Conservation (phyloP, 306 rosid species). For the Begonia fuchsioides region DNA sequence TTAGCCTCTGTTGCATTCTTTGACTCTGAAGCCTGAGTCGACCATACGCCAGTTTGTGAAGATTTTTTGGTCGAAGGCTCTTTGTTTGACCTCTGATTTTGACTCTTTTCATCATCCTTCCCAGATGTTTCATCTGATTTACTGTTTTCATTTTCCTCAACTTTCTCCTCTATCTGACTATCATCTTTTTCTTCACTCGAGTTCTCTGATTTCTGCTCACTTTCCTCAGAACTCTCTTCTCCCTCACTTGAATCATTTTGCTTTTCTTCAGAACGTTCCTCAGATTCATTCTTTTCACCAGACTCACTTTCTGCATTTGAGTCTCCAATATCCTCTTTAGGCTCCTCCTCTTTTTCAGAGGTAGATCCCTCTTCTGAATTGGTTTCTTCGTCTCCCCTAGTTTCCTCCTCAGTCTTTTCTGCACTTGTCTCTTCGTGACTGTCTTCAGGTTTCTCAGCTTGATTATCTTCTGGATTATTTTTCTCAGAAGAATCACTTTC, state of each 20-base stretch:
- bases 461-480: too few species aligned
- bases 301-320: conserved; percentile 28
- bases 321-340: conserved; percentile 35
- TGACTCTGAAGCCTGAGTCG: conserved; percentile 79
- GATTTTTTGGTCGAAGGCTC: conserved; percentile 63
- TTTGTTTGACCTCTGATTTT: conserved; percentile 31
- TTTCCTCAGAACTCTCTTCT: conserved; percentile 13
- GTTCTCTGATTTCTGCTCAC: conserved; percentile 21
- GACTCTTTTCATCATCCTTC: conserved; percentile 35
- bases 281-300: conserved; percentile 11
- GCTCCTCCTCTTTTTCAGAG: conserved; percentile 10
- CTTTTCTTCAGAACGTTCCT: too few species aligned
- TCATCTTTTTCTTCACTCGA: conserved; percentile 12
- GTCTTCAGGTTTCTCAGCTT: conserved; percentile 16
- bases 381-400: conserved; percentile 13
- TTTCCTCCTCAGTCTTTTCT: conserved; percentile 12
- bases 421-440: conserved; percentile 17
- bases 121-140: conserved; percentile 27
- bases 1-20: conserved; percentile 61
- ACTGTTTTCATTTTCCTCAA: conserved; percentile 29
- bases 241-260: conserved; percentile 29
- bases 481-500: conserved; percentile 12
- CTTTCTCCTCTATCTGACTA: conserved; percentile 32
- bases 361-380: conserved; percentile 17
- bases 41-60: conserved; percentile 40